Percentiles rank a stretch among this genome's conserved stretches.
phyloP scores from a whole-genome alignment of 495 filamentous ascomycete species.

The Hypoxylon trugodes region DNA sequence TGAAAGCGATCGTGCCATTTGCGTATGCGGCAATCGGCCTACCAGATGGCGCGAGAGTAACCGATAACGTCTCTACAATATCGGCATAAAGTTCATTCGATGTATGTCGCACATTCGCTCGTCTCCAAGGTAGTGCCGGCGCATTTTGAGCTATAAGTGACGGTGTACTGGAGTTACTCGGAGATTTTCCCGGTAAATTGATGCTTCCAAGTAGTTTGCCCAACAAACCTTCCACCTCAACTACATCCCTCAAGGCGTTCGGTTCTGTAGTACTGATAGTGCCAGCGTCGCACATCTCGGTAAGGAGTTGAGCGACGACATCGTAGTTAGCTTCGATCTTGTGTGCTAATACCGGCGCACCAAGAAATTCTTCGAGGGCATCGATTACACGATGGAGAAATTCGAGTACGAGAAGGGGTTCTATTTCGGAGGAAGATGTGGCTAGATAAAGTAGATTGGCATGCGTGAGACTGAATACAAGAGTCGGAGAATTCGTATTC shows the following conservation, averaged over 20 bases:
- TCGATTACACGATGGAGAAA: slow-evolving; percentile 95
- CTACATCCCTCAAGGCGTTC: slow-evolving; percentile 89
- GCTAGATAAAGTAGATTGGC: slow-evolving; percentile 88
- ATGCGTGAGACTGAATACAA: slow-evolving; percentile 87
- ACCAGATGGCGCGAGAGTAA: slow-evolving; percentile 90
- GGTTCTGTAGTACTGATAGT: slow-evolving; percentile 90
- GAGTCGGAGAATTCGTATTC: slow-evolving; percentile 82
- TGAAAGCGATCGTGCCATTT: slow-evolving; percentile 93
- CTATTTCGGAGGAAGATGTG: slow-evolving; percentile 81
- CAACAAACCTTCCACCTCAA: slow-evolving; percentile 89
- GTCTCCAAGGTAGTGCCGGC: slow-evolving; percentile 78
- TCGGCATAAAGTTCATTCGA: slow-evolving; percentile 98
- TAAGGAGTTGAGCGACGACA: slow-evolving; percentile 90
- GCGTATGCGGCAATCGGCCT: slow-evolving; percentile 85
- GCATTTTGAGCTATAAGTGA: slow-evolving; percentile 52
- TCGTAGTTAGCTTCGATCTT: slow-evolving; percentile 93
- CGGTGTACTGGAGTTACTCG: slow-evolving; percentile 35
- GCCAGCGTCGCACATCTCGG: slow-evolving; percentile 96
- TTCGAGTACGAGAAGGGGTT: slow-evolving; percentile 93
- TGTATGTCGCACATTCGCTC: slow-evolving; percentile 92
- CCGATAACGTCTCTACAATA: slow-evolving; percentile 86
- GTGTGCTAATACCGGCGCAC: slow-evolving; percentile 81
- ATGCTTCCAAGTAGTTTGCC: slow-evolving; percentile 91
- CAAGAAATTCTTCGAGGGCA: slow-evolving; percentile 93
- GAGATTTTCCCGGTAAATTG: slow-evolving; percentile 66